Conservation (phyloP, 257 asterid species). For the Thymus quinquecostatus region DNA sequence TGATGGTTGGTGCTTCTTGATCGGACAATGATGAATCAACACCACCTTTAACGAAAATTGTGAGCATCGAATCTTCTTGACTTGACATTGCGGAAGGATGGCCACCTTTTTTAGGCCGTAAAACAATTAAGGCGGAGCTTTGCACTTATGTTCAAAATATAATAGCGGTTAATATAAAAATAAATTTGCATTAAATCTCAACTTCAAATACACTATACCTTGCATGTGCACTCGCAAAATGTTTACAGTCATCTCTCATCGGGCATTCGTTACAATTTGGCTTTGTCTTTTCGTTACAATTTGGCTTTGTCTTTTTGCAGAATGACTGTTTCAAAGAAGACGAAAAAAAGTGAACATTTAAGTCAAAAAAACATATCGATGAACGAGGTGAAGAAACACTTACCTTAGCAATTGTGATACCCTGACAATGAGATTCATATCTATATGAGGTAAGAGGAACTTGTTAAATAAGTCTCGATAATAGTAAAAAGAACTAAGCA, state of each 20-base stretch:
- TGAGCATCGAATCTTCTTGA: background rate
- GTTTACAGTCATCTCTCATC: constrained; percentile 52
- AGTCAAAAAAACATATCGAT: no score
- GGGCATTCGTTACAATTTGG: constrained; percentile 76
- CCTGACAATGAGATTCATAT: constrained; percentile 57
- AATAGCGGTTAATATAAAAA: background rate
- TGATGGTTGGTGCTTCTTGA: background rate
- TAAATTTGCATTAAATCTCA: background rate
- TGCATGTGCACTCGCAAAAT: constrained; percentile 64
- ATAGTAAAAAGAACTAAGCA: background rate
- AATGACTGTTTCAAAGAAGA: constrained; percentile 41
- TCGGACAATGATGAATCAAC: no score
- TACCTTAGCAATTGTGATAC: constrained; percentile 65
- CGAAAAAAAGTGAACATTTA: background rate
- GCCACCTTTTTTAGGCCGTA: constrained; percentile 14
- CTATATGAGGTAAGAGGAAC: constrained; percentile 34
- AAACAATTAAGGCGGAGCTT: constrained; percentile 41
- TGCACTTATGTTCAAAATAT: constrained; percentile 37
- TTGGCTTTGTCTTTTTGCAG: constrained; percentile 43
- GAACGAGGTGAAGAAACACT: background rate
- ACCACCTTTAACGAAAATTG: no score
- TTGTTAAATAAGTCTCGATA: background rate
- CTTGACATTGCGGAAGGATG: background rate
- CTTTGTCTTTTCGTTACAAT: no score
- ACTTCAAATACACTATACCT: constrained; percentile 39